These are phyloP conservation scores for Populus hybrid DNA, from an alignment of 441 rosid species.

Conservation along the genomic window DNA sequence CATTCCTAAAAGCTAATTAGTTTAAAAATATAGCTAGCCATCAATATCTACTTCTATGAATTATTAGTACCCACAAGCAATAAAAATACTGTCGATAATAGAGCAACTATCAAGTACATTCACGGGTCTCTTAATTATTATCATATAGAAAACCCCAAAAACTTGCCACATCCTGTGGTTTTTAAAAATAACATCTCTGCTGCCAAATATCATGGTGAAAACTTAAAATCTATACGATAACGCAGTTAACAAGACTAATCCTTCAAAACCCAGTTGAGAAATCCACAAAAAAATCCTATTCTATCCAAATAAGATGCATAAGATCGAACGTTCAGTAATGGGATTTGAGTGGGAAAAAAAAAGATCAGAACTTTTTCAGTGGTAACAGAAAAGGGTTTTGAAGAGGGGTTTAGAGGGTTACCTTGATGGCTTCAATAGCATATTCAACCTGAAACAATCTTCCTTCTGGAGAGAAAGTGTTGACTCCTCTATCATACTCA, in stretches of 20 bases:
- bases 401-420: slow-evolving; percentile 13
- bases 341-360: neutral
- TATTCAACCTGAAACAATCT: slow-evolving; percentile 95
- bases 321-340: neutral
- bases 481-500: slow-evolving; percentile 98
- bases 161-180: neutral
- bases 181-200: neutral
- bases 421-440: slow-evolving; percentile 99
- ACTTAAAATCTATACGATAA: neutral
- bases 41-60: neutral
- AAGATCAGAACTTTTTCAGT: neutral
- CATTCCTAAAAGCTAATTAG: neutral
- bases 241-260: neutral
- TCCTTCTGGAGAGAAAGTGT: slow-evolving; percentile 98
- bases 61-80: neutral
- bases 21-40: neutral
- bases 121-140: neutral
- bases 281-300: neutral
- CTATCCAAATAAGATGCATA: neutral
- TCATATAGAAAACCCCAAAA: neutral
- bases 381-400: neutral
- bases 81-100: neutral
- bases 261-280: neutral
- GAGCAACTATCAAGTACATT: neutral
- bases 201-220: neutral